A percentile compares a stretch with the other conserved stretches of the same genome.
Evolutionary conservation across 495 filamentous ascomycete species (phyloP).

Genomic region (Choiromyces venosus): DNA sequence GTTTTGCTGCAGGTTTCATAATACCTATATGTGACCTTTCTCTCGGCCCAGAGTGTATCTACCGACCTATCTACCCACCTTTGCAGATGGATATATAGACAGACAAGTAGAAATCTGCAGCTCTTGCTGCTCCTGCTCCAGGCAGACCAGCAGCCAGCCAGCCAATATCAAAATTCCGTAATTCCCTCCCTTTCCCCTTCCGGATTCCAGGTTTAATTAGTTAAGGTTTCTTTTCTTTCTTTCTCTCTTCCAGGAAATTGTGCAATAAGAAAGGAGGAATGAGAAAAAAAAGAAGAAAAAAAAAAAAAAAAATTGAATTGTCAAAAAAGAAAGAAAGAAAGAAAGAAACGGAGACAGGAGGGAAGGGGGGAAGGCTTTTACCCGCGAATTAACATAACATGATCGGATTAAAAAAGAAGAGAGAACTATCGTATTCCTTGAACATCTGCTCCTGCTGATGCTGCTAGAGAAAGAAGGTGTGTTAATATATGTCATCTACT

Average conservation of each 20-base stretch:
- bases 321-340: background rate
- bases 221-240: no score
- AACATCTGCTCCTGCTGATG: background rate
- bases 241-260: background rate
- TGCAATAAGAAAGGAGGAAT: no score
- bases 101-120: background rate
- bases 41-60: background rate
- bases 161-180: conserved; percentile 24
- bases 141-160: conserved; percentile 19
- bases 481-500: background rate
- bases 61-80: background rate
- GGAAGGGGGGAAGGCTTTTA: no score
- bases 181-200: conserved; percentile 15
- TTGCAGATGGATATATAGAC: no score
- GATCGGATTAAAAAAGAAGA: background rate
- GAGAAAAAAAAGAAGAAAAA: no score
- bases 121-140: background rate
- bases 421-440: background rate
- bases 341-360: background rate
- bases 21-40: background rate
- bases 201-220: conserved; percentile 24
- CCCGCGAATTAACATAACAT: background rate
- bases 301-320: conserved; percentile 12
- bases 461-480: no score
- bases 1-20: background rate